Evolutionary conservation across 352 stramenopile genomes (phyloP).

Genomic region (Achlya hypogyna): DNA sequence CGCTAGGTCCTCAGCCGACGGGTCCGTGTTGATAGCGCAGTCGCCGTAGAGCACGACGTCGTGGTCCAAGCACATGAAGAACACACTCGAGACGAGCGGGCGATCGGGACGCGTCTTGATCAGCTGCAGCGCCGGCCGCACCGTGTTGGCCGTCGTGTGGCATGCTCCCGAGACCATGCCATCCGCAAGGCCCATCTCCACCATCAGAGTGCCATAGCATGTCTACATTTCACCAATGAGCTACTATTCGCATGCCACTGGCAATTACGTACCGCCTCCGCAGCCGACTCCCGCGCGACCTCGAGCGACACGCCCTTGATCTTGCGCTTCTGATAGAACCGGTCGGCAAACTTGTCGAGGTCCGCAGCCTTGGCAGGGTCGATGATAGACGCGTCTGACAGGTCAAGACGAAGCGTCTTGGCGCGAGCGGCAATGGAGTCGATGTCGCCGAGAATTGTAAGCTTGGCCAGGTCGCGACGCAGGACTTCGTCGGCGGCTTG

Average conservation of each 20-base stretch:
- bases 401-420: constrained; percentile 56
- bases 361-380: constrained; percentile 36
- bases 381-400: constrained; percentile 51
- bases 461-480: constrained; percentile 48
- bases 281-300: constrained; percentile 39
- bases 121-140: constrained; percentile 76
- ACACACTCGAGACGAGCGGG: constrained; percentile 70
- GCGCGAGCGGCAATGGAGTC: constrained; percentile 54
- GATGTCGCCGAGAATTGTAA: constrained; percentile 71
- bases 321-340: constrained; percentile 70
- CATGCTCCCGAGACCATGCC: constrained; percentile 79
- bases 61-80: constrained; percentile 83
- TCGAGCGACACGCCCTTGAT: constrained; percentile 69
- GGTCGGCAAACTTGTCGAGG: constrained; percentile 45
- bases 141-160: constrained; percentile 83
- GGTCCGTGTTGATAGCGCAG: constrained; percentile 79
- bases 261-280: constrained; percentile 33
- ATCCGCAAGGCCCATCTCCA: constrained; percentile 66
- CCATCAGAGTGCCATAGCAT: constrained; percentile 83
- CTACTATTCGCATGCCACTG: too few species aligned
- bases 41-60: constrained; percentile 78
- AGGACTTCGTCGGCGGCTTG: constrained; percentile 68
- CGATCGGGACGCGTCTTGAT: constrained; percentile 72
- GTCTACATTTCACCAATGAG: too few species aligned
- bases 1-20: constrained; percentile 57